Percentiles rank a stretch among this genome's conserved stretches.
These are phyloP conservation scores for Astragalus membranaceus DNA, from an alignment of 306 rosid genomes.

Conservation along the genomic window DNA sequence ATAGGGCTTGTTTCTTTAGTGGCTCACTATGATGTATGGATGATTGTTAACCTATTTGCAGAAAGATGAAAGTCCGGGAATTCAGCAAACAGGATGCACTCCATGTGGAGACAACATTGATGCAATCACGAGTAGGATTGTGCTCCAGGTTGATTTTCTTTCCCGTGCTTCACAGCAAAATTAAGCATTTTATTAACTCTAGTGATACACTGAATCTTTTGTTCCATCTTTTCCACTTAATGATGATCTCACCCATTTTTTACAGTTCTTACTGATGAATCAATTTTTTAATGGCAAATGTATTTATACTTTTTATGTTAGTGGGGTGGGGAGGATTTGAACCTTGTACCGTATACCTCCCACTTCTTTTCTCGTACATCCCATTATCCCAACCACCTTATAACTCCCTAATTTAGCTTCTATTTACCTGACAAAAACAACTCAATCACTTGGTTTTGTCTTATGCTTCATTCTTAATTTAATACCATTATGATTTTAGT, in stretches of 20 bases:
- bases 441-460: neutral
- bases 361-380: too few relatives aligned
- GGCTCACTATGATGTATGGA: neutral
- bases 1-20: neutral
- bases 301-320: too few relatives aligned
- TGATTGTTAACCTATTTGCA: constrained; percentile 2
- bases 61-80: constrained; percentile 5
- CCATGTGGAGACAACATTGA: neutral
- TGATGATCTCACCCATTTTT: neutral
- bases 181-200: neutral
- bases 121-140: constrained; percentile 3
- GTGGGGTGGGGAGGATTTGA: too few relatives aligned
- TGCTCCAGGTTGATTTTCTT: constrained; percentile 21
- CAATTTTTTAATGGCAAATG: neutral
- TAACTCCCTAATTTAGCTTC: neutral
- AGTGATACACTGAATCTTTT: neutral
- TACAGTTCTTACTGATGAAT: neutral
- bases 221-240: neutral
- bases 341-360: too few relatives aligned
- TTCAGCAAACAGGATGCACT: neutral
- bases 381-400: too few relatives aligned
- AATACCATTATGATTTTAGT: neutral
- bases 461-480: neutral
- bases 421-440: neutral
- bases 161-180: neutral